These are phyloP conservation scores for Aspergillus puulaauensis DNA, from an alignment of 2,329 filamentous ascomycete genomes.

Conservation along the genomic window DNA sequence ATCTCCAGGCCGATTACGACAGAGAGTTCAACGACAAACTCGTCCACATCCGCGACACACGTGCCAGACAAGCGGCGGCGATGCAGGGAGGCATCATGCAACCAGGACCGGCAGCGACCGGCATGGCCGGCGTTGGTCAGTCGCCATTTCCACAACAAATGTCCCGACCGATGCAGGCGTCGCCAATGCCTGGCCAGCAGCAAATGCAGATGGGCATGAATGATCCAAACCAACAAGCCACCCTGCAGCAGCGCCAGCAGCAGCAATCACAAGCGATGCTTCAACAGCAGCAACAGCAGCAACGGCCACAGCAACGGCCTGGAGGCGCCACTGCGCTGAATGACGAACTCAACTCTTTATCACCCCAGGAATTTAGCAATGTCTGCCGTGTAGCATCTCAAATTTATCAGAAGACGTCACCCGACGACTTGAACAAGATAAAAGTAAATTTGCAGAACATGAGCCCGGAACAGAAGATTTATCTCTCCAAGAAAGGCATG, in stretches of 20 bases:
- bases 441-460: constrained; percentile 46
- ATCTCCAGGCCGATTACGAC: constrained; percentile 41
- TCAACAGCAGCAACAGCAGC: constrained; percentile 24
- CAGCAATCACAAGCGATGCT: constrained; percentile 18
- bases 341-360: constrained; percentile 38
- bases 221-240: constrained; percentile 31
- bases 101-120: constrained; percentile 31
- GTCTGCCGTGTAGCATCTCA: constrained; percentile 49
- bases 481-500: constrained; percentile 44
- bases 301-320: constrained; percentile 33
- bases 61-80: constrained; percentile 42
- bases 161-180: constrained; percentile 52
- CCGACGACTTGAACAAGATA: constrained; percentile 49
- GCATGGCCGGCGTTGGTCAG: constrained; percentile 33
- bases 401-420: constrained; percentile 45
- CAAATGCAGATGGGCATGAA: constrained; percentile 38
- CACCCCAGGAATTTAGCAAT: constrained; percentile 42
- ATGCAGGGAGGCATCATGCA: constrained; percentile 42
- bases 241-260: constrained; percentile 37
- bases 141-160: constrained; percentile 52
- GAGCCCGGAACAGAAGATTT: constrained; percentile 49
- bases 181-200: constrained; percentile 45
- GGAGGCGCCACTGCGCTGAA: constrained; percentile 25
- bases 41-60: constrained; percentile 44
- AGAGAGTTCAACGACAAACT: constrained; percentile 46